These are phyloP conservation scores for Malania oleifera DNA, from an alignment of 164 flowering plant genomes.

Conservation along the genomic window DNA sequence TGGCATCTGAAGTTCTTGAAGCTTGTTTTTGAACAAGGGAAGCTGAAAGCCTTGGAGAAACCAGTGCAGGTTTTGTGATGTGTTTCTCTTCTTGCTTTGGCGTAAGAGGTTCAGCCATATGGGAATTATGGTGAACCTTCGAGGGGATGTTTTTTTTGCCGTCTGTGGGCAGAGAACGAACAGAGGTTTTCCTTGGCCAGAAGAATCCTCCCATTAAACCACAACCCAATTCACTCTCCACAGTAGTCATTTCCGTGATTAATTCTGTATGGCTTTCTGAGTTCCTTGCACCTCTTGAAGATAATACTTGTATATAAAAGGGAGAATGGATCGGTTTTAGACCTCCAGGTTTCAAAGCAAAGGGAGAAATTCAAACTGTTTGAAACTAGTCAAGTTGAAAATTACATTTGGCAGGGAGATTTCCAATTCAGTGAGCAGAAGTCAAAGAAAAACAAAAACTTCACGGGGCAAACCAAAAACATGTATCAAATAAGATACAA, in stretches of 20 bases:
- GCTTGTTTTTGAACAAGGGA: constrained; percentile 7
- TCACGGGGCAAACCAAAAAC: too few relatives aligned
- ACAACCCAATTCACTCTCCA: constrained; percentile 29
- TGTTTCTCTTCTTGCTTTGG: constrained; percentile 5
- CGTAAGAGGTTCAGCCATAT: constrained; percentile 4
- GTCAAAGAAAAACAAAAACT: too few relatives aligned
- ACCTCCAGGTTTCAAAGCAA: too few relatives aligned
- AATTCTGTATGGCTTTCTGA: too few relatives aligned
- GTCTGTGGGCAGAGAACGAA: constrained; percentile 15
- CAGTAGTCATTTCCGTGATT: constrained; percentile 6
- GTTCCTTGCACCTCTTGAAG: too few relatives aligned
- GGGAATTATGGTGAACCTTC: background rate
- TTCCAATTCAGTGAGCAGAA: too few relatives aligned
- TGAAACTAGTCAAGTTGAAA: background rate
- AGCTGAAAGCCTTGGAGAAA: constrained; percentile 10
- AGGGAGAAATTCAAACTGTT: background rate
- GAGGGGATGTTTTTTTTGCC: background rate
- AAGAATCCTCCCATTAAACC: constrained; percentile 30
- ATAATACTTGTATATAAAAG: too few relatives aligned
- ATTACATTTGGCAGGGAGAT: too few relatives aligned
- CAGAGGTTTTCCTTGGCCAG: constrained; percentile 18
- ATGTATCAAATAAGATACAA: background rate
- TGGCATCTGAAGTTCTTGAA: constrained; percentile 20
- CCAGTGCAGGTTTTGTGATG: background rate
- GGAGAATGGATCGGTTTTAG: too few relatives aligned